phyloP scores from a whole-genome alignment of 495 filamentous ascomycete species.

The Halenospora varia region DNA sequence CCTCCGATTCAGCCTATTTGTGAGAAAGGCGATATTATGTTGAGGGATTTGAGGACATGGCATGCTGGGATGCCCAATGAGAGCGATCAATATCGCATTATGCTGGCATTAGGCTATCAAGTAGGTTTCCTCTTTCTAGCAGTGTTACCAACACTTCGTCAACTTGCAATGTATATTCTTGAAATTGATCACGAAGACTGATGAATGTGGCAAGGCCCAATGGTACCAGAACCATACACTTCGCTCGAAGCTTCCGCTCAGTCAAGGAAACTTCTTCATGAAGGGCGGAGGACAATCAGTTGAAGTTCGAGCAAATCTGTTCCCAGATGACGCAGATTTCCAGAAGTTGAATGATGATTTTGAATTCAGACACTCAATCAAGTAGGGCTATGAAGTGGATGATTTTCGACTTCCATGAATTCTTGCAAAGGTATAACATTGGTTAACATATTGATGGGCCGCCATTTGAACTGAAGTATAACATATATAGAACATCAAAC shows the following conservation, averaged over 20 bases:
- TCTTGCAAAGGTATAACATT: background rate
- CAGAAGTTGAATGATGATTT: conserved; percentile 23
- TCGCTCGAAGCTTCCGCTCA: conserved; percentile 20
- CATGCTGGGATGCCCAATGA: conserved; percentile 42
- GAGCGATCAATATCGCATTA: conserved; percentile 37
- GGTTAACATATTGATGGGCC: background rate
- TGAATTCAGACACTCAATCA: conserved; percentile 13
- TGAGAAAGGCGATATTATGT: conserved; percentile 36
- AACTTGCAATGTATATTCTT: background rate
- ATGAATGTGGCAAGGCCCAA: conserved; percentile 12
- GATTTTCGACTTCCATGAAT: background rate
- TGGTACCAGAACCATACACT: conserved; percentile 25
- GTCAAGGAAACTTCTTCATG: conserved; percentile 26
- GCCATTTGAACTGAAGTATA: background rate
- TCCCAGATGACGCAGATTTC: conserved; percentile 21
- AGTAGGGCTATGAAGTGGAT: background rate
- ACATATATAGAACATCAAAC: background rate
- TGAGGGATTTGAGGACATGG: conserved; percentile 40
- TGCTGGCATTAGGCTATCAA: conserved; percentile 37
- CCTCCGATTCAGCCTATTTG: conserved; percentile 35
- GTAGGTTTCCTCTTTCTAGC: conserved; percentile 10
- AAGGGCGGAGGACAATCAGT: conserved; percentile 20
- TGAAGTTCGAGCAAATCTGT: conserved; percentile 19
- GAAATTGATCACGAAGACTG: background rate
- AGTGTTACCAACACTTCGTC: background rate